phyloP scores from a whole-genome alignment of 306 rosid species.

The Quercus parvula region DNA sequence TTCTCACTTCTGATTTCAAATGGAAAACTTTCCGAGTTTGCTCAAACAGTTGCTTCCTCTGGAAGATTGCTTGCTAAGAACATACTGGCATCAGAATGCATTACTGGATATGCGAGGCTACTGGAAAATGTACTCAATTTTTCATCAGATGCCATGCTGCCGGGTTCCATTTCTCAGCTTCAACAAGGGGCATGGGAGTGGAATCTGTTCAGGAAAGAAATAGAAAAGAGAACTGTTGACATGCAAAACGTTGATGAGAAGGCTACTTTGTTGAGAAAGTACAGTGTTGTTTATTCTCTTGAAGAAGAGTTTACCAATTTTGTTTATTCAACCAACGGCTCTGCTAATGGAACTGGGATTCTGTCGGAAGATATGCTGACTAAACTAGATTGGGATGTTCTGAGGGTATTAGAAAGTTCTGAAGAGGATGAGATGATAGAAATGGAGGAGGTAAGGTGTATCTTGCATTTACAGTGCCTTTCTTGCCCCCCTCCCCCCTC shows the following conservation, averaged over 20 bases:
- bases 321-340: slow-evolving; percentile 34
- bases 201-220: slow-evolving; percentile 58
- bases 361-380: slow-evolving; percentile 42
- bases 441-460: slow-evolving; percentile 74
- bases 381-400: slow-evolving; percentile 70
- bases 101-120: slow-evolving; percentile 74
- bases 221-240: slow-evolving; percentile 21
- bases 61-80: slow-evolving; percentile 81
- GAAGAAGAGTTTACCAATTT: slow-evolving; percentile 52
- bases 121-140: slow-evolving; percentile 84
- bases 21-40: slow-evolving; percentile 84
- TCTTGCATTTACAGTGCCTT: slow-evolving; percentile 20
- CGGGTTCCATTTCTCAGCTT: slow-evolving; percentile 73
- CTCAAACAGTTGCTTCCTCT: slow-evolving; percentile 68
- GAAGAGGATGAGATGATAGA: slow-evolving; percentile 82
- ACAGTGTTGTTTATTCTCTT: slow-evolving; percentile 55
- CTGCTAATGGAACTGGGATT: slow-evolving; percentile 50
- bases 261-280: slow-evolving; percentile 22
- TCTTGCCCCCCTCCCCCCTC: slow-evolving; percentile 11
- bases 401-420: slow-evolving; percentile 63
- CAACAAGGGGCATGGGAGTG: slow-evolving; percentile 76
- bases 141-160: slow-evolving; percentile 73
- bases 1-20: slow-evolving; percentile 79
- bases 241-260: slow-evolving; percentile 29
- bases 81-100: slow-evolving; percentile 79